Conservation (phyloP, 441 rosid genomes). For the Adansonia grandidieri region DNA sequence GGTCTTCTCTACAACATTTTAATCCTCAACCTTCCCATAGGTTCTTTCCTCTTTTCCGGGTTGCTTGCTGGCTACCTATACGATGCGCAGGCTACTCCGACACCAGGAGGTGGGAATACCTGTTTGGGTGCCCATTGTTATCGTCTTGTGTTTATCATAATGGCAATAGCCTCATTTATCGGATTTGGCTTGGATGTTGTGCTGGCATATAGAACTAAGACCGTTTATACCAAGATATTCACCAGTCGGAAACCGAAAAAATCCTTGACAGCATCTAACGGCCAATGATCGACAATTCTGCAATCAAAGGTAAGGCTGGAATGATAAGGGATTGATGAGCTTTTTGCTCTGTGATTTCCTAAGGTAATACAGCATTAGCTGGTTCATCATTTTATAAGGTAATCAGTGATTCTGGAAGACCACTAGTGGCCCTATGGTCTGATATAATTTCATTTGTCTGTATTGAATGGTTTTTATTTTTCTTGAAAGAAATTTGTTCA, state of each 20-base stretch:
- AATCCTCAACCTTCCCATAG: constrained; percentile 81
- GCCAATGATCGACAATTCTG: constrained; percentile 3
- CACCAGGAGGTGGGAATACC: constrained; percentile 72
- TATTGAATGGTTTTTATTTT: not conserved
- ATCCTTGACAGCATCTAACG: constrained; percentile 17
- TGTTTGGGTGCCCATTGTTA: constrained; percentile 85
- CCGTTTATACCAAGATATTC: constrained; percentile 49
- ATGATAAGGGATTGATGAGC: constrained; percentile 31
- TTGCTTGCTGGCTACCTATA: constrained; percentile 75
- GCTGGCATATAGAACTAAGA: constrained; percentile 59
- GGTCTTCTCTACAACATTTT: constrained; percentile 79
- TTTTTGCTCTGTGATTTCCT: constrained; percentile 20
- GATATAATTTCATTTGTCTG: not conserved
- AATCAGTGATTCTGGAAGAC: constrained; percentile 3
- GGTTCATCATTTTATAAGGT: not conserved
- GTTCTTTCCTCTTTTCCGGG: constrained; percentile 86
- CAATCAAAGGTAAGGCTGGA: not conserved
- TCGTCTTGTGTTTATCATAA: constrained; percentile 61
- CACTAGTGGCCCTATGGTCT: not conserved
- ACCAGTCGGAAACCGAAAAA: constrained; percentile 45
- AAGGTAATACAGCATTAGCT: not conserved
- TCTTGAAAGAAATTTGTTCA: not conserved
- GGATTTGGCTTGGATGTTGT: constrained; percentile 70
- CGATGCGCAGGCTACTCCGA: constrained; percentile 65
- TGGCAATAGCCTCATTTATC: constrained; percentile 59